phyloP scores from a whole-genome alignment of 2,329 filamentous ascomycete species.

The Ophioceras dolichostomum region DNA sequence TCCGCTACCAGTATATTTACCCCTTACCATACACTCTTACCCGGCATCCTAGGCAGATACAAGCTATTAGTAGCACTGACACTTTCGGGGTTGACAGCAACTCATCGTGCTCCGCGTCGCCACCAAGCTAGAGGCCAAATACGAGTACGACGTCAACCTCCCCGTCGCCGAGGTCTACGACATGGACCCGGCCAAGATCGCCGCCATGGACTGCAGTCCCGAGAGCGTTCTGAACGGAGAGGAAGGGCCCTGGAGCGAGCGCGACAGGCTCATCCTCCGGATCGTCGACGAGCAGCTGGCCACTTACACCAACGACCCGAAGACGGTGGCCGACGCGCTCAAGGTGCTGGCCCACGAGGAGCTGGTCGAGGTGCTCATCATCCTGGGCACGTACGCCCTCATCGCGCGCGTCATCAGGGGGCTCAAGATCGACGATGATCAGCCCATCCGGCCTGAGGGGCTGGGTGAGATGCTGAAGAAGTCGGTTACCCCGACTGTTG shows the following conservation, averaged over 20 bases:
- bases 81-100: too few relatives aligned
- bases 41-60: too few relatives aligned
- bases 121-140: constrained; percentile 10
- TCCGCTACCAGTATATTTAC: too few relatives aligned
- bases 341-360: constrained; percentile 7
- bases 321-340: constrained; percentile 7
- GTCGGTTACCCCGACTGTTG: constrained; percentile 4
- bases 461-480: constrained; percentile 5
- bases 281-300: constrained; percentile 8
- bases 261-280: constrained; percentile 6
- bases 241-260: too few relatives aligned
- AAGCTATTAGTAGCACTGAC: too few relatives aligned
- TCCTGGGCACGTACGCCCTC: constrained; percentile 9
- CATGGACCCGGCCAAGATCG: constrained; percentile 6
- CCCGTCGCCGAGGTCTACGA: constrained; percentile 10
- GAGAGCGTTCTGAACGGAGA: too few relatives aligned
- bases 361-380: constrained; percentile 9
- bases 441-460: constrained; percentile 4
- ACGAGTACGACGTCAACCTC: constrained; percentile 13
- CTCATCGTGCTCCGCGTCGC: constrained; percentile 12
- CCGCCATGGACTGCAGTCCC: constrained; percentile 6
- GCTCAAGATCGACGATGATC: constrained; percentile 7
- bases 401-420: constrained; percentile 10
- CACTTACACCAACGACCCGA: constrained; percentile 5
- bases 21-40: too few relatives aligned